Percentiles rank a stretch among this genome's conserved stretches.
These are phyloP conservation scores for Hypsizygus marmoreus DNA, from an alignment of 768 basidiomycete species.

Conservation along the genomic window DNA sequence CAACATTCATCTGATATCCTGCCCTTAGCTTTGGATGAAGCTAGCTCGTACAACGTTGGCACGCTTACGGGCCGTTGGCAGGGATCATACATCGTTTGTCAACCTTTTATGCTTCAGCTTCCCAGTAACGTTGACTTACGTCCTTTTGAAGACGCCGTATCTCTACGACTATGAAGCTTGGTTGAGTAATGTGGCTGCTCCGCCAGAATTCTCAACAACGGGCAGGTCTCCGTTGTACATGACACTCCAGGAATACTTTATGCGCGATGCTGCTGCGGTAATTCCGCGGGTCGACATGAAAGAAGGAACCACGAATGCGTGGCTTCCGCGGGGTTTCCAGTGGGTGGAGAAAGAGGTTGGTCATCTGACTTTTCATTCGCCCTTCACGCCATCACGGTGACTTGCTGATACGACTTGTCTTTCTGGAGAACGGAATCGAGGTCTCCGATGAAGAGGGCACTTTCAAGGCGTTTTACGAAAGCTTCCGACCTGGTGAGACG, in stretches of 20 bases:
- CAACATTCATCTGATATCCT: slow-evolving; percentile 10
- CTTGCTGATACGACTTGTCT: slow-evolving; percentile 46
- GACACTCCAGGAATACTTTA: slow-evolving; percentile 50
- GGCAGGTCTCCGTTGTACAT: slow-evolving; percentile 50
- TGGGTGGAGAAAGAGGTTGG: slow-evolving; percentile 44
- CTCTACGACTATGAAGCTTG: slow-evolving; percentile 40
- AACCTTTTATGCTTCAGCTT: background rate
- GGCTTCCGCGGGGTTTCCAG: slow-evolving; percentile 43
- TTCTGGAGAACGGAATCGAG: slow-evolving; percentile 51
- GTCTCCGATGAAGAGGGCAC: slow-evolving; percentile 36
- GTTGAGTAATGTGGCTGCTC: slow-evolving; percentile 32
- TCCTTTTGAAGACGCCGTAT: slow-evolving; percentile 36
- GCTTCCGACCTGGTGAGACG: slow-evolving; percentile 25
- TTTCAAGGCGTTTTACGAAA: slow-evolving; percentile 42
- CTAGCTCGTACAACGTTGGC: slow-evolving; percentile 41
- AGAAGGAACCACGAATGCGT: slow-evolving; percentile 43
- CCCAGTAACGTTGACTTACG: background rate
- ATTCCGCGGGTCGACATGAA: slow-evolving; percentile 36
- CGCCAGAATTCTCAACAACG: slow-evolving; percentile 34
- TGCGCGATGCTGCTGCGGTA: slow-evolving; percentile 30
- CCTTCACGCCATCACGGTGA: too few relatives aligned
- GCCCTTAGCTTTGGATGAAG: slow-evolving; percentile 20
- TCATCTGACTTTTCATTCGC: slow-evolving; percentile 50
- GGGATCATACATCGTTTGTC: slow-evolving; percentile 48
- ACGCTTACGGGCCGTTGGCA: slow-evolving; percentile 50